A percentile compares a stretch with the other conserved stretches of the same genome.
phyloP scores from a whole-genome alignment of 768 basidiomycete species.

The Xanthoconium purpureum region DNA sequence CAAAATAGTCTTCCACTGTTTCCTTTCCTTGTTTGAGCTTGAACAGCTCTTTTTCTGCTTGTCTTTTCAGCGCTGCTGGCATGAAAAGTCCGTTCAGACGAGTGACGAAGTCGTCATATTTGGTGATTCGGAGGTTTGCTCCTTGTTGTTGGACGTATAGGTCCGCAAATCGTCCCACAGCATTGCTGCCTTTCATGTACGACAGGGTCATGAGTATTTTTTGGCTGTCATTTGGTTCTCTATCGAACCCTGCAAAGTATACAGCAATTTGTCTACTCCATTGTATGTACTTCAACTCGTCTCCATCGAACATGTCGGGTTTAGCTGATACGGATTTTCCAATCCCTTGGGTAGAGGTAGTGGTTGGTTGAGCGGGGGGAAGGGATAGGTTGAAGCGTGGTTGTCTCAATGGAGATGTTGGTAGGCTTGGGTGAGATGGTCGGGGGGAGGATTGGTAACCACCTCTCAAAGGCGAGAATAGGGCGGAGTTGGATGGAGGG shows the following conservation, averaged over 20 bases:
- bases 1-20: neutral
- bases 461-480: too few species aligned
- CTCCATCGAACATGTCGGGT: neutral
- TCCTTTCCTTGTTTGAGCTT: neutral
- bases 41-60: neutral
- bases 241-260: neutral
- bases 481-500: too few species aligned
- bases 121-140: too few species aligned
- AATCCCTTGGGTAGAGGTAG: too few species aligned
- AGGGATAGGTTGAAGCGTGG: neutral
- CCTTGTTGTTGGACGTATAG: neutral
- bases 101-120: too few species aligned
- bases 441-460: too few species aligned
- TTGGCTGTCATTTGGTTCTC: fast-evolving
- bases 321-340: neutral
- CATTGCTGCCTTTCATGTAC: neutral
- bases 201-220: neutral
- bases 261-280: neutral
- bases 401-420: too few species aligned
- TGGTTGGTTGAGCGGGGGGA: too few species aligned
- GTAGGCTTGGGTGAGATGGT: too few species aligned
- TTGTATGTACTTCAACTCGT: neutral
- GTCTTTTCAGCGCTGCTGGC: too few species aligned
- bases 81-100: too few species aligned
- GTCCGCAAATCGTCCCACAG: neutral